A percentile compares a stretch with the other conserved stretches of the same genome.
Conservation (phyloP, 805 yeast species). For the Torulaspora delbrueckii region DNA sequence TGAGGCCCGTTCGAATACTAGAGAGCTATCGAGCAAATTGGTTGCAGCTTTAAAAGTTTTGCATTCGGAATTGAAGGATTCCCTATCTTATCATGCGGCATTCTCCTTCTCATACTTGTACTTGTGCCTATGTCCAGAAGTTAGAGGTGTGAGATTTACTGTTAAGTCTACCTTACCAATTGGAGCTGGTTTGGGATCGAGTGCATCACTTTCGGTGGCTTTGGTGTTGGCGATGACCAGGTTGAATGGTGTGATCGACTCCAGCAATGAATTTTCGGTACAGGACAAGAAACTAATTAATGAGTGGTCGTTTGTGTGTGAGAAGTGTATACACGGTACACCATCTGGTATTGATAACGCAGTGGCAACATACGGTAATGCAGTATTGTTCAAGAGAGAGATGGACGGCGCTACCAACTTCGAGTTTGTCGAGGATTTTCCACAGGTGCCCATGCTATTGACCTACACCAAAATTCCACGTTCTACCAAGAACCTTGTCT, state of each 20-base stretch:
- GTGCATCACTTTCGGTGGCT: conserved; percentile 86
- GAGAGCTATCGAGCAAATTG: conserved; percentile 57
- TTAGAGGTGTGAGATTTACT: conserved; percentile 53
- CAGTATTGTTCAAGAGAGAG: conserved; percentile 75
- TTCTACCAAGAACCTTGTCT: conserved; percentile 78
- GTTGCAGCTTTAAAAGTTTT: conserved; percentile 44
- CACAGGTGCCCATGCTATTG: conserved; percentile 65
- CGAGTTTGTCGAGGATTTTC: conserved; percentile 44
- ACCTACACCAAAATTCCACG: conserved; percentile 87
- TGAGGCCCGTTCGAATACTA: conserved; percentile 36
- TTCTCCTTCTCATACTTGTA: conserved; percentile 78
- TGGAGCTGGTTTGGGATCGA: conserved; percentile 95
- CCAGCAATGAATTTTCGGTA: conserved; percentile 32
- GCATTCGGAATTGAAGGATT: conserved; percentile 44
- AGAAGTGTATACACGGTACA: conserved; percentile 90
- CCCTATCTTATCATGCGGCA: conserved; percentile 71
- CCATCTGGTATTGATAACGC: conserved; percentile 97
- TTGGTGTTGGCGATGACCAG: conserved; percentile 67
- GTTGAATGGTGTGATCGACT: conserved; percentile 50
- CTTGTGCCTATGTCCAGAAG: conserved; percentile 48
- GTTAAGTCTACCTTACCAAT: conserved; percentile 84
- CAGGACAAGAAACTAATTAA: conserved; percentile 61
- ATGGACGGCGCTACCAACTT: conserved; percentile 29
- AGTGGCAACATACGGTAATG: conserved; percentile 94
- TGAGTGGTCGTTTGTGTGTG: conserved; percentile 87